phyloP scores from a whole-genome alignment of 441 rosid genomes.

The Brassica hybrid region DNA sequence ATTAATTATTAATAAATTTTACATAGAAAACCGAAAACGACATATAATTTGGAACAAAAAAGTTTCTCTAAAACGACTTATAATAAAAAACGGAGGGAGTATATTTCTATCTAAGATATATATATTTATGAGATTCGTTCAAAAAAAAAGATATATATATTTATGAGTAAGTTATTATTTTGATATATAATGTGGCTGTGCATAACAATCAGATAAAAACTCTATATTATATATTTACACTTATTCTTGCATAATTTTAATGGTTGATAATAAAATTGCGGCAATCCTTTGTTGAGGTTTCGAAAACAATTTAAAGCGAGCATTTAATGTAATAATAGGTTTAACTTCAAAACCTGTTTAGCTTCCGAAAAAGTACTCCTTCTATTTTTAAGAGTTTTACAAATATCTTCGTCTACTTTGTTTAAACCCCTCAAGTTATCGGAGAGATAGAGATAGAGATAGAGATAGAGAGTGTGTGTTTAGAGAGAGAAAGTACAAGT shows the following conservation, averaged over 20 bases:
- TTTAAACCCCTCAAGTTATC: conserved; percentile 26
- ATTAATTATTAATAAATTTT: no score
- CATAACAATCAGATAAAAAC: conserved; percentile 27
- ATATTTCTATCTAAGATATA: no score
- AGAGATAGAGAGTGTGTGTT: conserved; percentile 26
- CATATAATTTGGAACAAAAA: no score
- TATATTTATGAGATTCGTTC: no score
- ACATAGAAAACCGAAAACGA: no score
- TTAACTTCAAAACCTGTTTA: conserved; percentile 35
- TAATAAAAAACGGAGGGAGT: no score
- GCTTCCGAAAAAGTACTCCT: conserved; percentile 45
- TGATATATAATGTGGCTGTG: not conserved
- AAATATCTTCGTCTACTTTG: conserved; percentile 38
- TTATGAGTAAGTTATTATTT: not conserved
- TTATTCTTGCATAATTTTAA: not conserved
- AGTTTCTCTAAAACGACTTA: no score
- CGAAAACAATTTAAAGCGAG: conserved; percentile 19
- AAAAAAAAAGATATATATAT: not conserved
- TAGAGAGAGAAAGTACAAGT: conserved; percentile 27
- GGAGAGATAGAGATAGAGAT: conserved; percentile 18
- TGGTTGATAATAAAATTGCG: conserved; percentile 14
- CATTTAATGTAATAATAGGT: conserved; percentile 23
- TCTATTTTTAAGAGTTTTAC: conserved; percentile 34
- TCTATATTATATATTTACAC: not conserved
- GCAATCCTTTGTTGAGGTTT: conserved; percentile 7